Evolutionary conservation across 176 grass and related monocot genomes (phyloP), one percentile per base, ranked within the genome.

Genomic region (Eleusine indica): DNA sequence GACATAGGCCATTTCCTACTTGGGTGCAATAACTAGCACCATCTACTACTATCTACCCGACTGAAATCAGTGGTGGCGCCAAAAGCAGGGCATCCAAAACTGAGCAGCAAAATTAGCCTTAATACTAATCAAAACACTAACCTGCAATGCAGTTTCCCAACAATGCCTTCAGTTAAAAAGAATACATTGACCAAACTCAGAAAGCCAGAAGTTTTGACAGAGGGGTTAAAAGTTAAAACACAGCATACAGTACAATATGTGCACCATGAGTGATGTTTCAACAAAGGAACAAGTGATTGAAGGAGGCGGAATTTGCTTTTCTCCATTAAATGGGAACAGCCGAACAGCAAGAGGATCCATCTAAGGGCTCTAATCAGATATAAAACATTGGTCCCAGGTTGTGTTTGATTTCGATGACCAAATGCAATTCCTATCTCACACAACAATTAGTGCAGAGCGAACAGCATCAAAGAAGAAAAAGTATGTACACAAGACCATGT

Each of bases 401-500:
- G 63, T 56, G 43, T 49, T 85, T 11, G 14, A 35, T 68, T 37
- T 66, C 9, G 28, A 71, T 77, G 71, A 56, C 54, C 76, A 41
- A 43, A 81, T 25, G 8, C 28, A 77, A 37, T 7, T 82, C 19
- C 71, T 60, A 32, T 78, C 43, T 32, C 82, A 60, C 67, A 60
- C 51, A 32, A 80, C 16, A 76, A 65, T 32, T 89, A 68, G 43
- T 25, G 85, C 35, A 8, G 21, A 70, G 29, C 10, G 61, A 61
- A 70, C 56, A 65, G 40, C 41, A 44, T 51, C 41, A 56, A 73
- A 2, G 25, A 48, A 62, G 57, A n/a, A 70, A 46, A 49, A 49
- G 16, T 73, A 29, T 19, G 39, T 49, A 68, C 15, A 57, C 47
- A 66, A 28, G 16, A 72, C 53, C 47, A 86, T 82, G 15, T 48